Base-by-base conservation (phyloP, 2,329 filamentous ascomycete species). In the Tolypocladium ophioglossoides region DNA sequence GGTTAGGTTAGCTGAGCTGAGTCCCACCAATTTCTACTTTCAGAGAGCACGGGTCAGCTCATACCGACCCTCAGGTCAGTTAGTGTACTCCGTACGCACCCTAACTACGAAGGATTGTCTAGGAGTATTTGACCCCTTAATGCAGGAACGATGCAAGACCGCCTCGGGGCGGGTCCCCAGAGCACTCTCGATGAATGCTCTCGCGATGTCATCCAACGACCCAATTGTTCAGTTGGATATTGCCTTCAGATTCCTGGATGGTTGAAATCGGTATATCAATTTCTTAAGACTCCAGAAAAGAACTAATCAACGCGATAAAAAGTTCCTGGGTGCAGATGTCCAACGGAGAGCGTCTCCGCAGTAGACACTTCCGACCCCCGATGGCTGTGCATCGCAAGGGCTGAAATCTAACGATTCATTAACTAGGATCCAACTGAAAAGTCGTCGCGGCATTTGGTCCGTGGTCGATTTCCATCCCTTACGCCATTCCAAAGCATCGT, bases 291-390 rank as follows among this genome's bases (percentile, higher is more conserved):
- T 12, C 3, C 24, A 46, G 8, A 2, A 46, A 46, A 30, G 22
- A 27, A 2, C 24, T 2, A 18, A 46, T 46, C 1, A 46, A 27
- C 2, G 41, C 16, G 14, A 49, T 54, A 27, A 60, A 59, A 1
- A 62, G 53, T 11, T 61, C 58, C 34, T 59, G 58, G n/a, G 55
- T 54, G 24, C 58, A 57, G 0, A 55, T 20, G 2, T 59, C 55
- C 18, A 59, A 51, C 3, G 61, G 51, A 5, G 57, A 55, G 18
- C 18, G 14, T 22, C 30, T 22, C 12, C 18, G 24, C 6, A 18
- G 50, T n/a, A 27, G 27, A 20, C 39, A 52, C 11, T 52, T n/a
- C n/a, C n/a, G n/a, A n/a, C n/a, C n/a, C 2, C 48, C 20, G 8
- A 20, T 3, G 11, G 16, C 11, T 35, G 11, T 12, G 5, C 20